Conservation (phyloP, 306 rosid species). For the Corylus heterophylla region DNA sequence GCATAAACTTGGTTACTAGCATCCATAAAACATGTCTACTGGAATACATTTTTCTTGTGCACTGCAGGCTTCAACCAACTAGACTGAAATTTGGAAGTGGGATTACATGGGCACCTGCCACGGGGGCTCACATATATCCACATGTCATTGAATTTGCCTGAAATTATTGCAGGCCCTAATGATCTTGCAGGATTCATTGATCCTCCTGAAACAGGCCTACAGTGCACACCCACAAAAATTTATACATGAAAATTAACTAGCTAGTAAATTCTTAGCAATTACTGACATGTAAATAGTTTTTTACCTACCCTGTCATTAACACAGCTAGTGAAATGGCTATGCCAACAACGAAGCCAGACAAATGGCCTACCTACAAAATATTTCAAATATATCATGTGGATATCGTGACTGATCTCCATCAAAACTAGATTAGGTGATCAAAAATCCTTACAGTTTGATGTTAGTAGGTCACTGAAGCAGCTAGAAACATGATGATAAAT, state of each 20-base stretch:
- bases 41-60: not conserved
- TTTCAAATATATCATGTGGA: not conserved
- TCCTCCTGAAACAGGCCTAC: constrained; percentile 84
- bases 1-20: not conserved
- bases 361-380: constrained; percentile 57
- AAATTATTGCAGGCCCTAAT: constrained; percentile 72
- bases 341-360: constrained; percentile 81
- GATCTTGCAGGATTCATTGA: constrained; percentile 95
- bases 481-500: constrained; percentile 72
- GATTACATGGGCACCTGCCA: constrained; percentile 38
- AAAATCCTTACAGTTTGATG: constrained; percentile 53
- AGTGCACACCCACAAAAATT: constrained; percentile 13
- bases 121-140: constrained; percentile 79
- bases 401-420: not conserved
- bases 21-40: not conserved
- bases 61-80: not conserved
- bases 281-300: not conserved
- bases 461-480: constrained; percentile 60
- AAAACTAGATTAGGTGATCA: not conserved
- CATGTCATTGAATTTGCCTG: constrained; percentile 65
- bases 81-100: constrained; percentile 29
- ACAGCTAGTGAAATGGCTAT: constrained; percentile 70
- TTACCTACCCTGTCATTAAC: constrained; percentile 66
- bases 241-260: too few relatives aligned
- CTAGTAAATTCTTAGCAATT: not conserved